Percentiles rank a stretch among this genome's conserved stretches.
These are phyloP conservation scores for Tympanopsis confertula DNA, from an alignment of 2,329 filamentous ascomycete species.

Conservation along the genomic window DNA sequence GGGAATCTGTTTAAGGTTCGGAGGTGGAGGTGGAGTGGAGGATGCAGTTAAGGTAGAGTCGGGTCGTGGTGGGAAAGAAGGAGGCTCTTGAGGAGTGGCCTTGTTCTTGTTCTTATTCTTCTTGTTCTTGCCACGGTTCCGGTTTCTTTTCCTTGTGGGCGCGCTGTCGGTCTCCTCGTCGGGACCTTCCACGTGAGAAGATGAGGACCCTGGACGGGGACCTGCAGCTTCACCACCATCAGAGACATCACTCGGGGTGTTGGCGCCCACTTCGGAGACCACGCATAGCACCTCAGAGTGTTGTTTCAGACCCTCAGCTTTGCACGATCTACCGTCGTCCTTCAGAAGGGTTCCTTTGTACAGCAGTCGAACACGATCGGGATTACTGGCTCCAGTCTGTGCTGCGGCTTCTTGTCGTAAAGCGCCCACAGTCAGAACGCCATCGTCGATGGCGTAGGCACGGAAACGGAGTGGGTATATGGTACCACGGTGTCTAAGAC, in stretches of 20 bases:
- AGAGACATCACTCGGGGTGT: conserved; percentile 12
- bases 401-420: conserved; percentile 24
- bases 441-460: conserved; percentile 32
- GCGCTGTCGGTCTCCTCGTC: conserved; percentile 4
- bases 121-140: conserved; percentile 6
- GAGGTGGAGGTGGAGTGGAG: conserved; percentile 12
- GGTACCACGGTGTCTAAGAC: conserved; percentile 25
- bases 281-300: conserved; percentile 31
- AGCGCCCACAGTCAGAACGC: conserved; percentile 24
- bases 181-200: too few species aligned
- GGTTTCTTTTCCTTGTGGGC: conserved; percentile 5
- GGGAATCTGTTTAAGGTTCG: conserved; percentile 17
- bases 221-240: background rate
- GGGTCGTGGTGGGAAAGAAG: conserved; percentile 3
- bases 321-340: conserved; percentile 22
- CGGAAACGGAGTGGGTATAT: conserved; percentile 28
- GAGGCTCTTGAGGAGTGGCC: conserved; percentile 9
- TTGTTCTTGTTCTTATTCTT: conserved; percentile 9
- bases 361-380: conserved; percentile 24
- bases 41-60: conserved; percentile 5
- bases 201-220: too few species aligned
- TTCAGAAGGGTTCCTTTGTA: conserved; percentile 32
- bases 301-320: conserved; percentile 30
- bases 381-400: conserved; percentile 18
- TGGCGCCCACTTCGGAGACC: conserved; percentile 23